phyloP scores from a whole-genome alignment of 352 stramenopile species.

The Globisporangium solare region DNA sequence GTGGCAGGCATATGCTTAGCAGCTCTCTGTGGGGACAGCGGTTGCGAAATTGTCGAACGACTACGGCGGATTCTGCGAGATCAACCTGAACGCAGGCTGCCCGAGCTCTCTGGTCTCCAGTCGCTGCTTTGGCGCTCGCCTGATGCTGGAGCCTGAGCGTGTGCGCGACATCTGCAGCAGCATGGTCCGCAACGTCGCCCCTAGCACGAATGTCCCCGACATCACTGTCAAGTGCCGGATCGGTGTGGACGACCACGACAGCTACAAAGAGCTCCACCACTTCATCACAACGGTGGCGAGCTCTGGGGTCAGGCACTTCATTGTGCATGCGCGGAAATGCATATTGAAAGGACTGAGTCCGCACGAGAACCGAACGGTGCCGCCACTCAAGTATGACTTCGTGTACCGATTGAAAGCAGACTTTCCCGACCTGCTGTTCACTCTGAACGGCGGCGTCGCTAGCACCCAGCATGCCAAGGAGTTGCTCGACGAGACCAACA shows the following conservation, averaged over 20 bases:
- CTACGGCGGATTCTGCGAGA: conserved; percentile 90
- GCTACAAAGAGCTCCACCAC: conserved; percentile 87
- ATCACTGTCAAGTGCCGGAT: conserved; percentile 99
- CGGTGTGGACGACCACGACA: conserved; percentile 93
- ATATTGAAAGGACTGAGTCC: conserved; percentile 94
- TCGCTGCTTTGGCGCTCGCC: conserved; percentile 93
- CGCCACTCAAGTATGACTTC: conserved; percentile 94
- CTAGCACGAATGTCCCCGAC: conserved; percentile 24
- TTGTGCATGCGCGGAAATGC: conserved; percentile 98
- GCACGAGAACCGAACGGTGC: conserved; percentile 97
- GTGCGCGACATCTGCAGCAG: conserved; percentile 90
- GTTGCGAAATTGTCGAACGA: conserved; percentile 69
- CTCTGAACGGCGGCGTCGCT: conserved; percentile 96
- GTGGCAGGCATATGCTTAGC: no score
- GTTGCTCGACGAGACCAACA: conserved; percentile 71
- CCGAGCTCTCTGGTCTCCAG: conserved; percentile 81
- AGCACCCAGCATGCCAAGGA: conserved; percentile 90
- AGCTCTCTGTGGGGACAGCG: conserved; percentile 11
- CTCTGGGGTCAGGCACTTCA: conserved; percentile 93
- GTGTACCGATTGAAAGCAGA: conserved; percentile 94
- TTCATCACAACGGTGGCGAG: conserved; percentile 92
- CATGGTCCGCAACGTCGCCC: conserved; percentile 62
- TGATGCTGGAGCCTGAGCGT: conserved; percentile 96
- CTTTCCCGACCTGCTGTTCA: conserved; percentile 95
- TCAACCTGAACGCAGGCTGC: conserved; percentile 98